Percentiles rank a stretch among this genome's conserved stretches.
phyloP scores from a whole-genome alignment of 2,329 filamentous ascomycete genomes.

The Tolypocladium endophyticum region DNA sequence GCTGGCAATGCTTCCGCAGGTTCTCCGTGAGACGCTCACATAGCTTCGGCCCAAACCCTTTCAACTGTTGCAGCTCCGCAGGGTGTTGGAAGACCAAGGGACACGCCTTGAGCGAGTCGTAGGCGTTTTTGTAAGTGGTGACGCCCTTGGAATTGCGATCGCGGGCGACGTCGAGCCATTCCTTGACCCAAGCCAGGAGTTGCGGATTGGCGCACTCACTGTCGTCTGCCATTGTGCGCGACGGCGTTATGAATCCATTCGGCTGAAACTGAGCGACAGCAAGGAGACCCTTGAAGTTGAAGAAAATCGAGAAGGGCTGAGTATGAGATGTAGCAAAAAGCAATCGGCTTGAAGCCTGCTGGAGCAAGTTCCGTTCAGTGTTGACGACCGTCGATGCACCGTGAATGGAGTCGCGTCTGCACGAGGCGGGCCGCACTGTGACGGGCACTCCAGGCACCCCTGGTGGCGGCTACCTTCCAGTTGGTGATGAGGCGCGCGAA shows the following conservation, averaged over 20 bases:
- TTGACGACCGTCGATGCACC: not conserved
- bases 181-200: constrained; percentile 62
- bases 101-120: constrained; percentile 65
- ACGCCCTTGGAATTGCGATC: constrained; percentile 61
- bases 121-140: constrained; percentile 65
- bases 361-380: not conserved
- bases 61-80: constrained; percentile 60
- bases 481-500: not conserved
- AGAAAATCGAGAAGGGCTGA: not conserved
- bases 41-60: constrained; percentile 62
- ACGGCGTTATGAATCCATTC: not conserved
- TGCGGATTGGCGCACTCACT: constrained; percentile 56
- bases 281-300: not conserved
- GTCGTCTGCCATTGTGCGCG: constrained; percentile 5
- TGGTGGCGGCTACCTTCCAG: not conserved
- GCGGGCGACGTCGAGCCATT: constrained; percentile 62
- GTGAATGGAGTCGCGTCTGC: not conserved
- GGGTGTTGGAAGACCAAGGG: constrained; percentile 63
- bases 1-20: constrained; percentile 48
- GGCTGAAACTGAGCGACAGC: not conserved
- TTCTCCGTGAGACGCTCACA: constrained; percentile 57
- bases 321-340: not conserved
- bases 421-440: not conserved
- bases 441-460: not conserved
- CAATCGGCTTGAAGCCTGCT: not conserved